Evolutionary conservation across 495 filamentous ascomycete species (phyloP).

Genomic region (Penicillium tannophilum): DNA sequence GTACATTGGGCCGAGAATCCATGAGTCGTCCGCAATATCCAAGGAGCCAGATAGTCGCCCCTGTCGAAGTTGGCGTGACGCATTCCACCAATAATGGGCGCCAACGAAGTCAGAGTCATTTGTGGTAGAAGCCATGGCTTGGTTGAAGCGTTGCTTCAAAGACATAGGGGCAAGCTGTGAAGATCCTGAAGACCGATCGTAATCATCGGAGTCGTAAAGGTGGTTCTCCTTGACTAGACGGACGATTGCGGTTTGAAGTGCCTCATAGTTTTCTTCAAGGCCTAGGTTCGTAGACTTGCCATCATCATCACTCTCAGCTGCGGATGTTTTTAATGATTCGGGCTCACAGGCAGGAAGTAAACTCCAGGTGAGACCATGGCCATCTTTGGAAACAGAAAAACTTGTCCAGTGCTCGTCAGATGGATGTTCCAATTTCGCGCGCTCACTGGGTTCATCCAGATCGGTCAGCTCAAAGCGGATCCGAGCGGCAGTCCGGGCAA

Average conservation of each 20-base stretch:
- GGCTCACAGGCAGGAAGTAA: conserved; percentile 52
- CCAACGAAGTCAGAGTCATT: conserved; percentile 47
- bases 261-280: conserved; percentile 79
- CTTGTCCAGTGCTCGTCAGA: conserved; percentile 55
- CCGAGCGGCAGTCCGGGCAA: conserved; percentile 39
- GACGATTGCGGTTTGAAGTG: conserved; percentile 76
- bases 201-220: conserved; percentile 41
- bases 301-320: conserved; percentile 53
- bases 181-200: conserved; percentile 8
- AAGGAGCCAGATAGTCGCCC: conserved; percentile 21
- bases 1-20: conserved; percentile 48
- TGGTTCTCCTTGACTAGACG: conserved; percentile 82
- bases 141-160: conserved; percentile 43
- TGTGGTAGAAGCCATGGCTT: conserved; percentile 41
- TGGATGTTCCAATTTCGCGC: conserved; percentile 39
- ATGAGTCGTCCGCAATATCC: conserved; percentile 36
- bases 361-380: conserved; percentile 65
- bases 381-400: conserved; percentile 74
- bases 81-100: conserved; percentile 56
- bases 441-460: conserved; percentile 38
- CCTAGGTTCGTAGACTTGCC: conserved; percentile 64
- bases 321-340: conserved; percentile 14
- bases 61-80: conserved; percentile 41
- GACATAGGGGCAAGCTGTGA: conserved; percentile 17
- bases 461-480: conserved; percentile 50